Conservation (phyloP, 1,139 yeast species). For the Geotrichum aggregatum region DNA sequence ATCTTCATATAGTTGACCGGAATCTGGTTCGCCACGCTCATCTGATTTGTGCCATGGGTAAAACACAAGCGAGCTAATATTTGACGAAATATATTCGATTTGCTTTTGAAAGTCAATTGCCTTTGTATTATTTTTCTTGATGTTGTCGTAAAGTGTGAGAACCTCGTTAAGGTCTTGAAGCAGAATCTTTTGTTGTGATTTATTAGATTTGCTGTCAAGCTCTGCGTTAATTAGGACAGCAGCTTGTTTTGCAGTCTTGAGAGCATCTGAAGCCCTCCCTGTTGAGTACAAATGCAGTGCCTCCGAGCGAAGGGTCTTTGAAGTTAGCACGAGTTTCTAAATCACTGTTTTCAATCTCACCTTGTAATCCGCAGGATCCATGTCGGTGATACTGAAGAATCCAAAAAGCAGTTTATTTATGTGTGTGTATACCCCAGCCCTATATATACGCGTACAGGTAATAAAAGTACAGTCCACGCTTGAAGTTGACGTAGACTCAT, state of each 20-base stretch:
- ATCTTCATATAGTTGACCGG: constrained; percentile 20
- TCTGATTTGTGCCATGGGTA: constrained; percentile 30
- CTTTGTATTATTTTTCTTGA: constrained; percentile 18
- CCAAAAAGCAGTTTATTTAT: neutral
- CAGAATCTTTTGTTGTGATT: constrained; percentile 9
- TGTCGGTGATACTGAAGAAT: too few species aligned
- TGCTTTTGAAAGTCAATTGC: constrained; percentile 24
- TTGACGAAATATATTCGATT: constrained; percentile 29
- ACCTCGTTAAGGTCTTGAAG: constrained; percentile 12
- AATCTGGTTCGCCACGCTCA: neutral
- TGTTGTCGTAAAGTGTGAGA: constrained; percentile 23
- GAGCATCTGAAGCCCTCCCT: constrained; percentile 27
- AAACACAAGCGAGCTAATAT: constrained; percentile 24
- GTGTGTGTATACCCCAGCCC: too few species aligned
- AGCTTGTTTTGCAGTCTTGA: constrained; percentile 22
- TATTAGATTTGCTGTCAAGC: constrained; percentile 17
- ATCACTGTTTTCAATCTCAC: neutral
- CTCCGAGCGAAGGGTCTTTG: constrained; percentile 19
- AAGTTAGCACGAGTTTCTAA: neutral
- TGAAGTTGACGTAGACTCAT: too few species aligned
- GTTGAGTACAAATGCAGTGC: constrained; percentile 29
- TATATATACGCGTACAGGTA: too few species aligned
- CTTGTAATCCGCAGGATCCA: neutral
- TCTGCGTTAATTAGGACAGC: constrained; percentile 21
- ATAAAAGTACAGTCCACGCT: too few species aligned